Base-by-base conservation (phyloP, 1,284 basidiomycete species). In the Apiotrichum gamsii region DNA sequence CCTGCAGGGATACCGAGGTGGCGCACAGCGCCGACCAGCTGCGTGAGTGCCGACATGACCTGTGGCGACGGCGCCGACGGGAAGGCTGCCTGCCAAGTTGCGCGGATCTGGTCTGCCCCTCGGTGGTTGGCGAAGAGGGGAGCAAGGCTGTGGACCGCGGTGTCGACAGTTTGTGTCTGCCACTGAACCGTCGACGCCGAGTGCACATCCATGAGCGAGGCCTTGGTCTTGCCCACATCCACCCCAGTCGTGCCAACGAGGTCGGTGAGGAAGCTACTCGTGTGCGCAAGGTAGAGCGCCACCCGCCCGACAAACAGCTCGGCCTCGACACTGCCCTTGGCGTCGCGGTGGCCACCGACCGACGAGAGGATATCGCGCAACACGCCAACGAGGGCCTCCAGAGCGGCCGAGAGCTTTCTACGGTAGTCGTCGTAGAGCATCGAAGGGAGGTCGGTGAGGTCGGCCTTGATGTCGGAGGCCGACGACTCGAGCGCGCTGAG, bases 221-320 rank as follows among this genome's bases (percentile, higher is more conserved):
- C 30, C 19, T 47, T 48, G 9, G 54, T 39, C 62, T 52, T 30
- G 60, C 61, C 44, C 8, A 55, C 34, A 35, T 56, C 45, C 5
- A 58, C 39, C 8, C 42, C 43, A 1, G 49, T 51, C 16, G 38
- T 49, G 11, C 57, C 59, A 8, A 42, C 39, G 3, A 72, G 50
- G 32, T 66, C 58, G 1, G 30, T 19, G 28, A 70, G 49, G 49
- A 70, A 68, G 1, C 43, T 32, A 18, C 58, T 61, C 19, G 50
- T 48, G 19, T 57, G 58, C 9, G 51, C 57, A 8, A 73, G 47
- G 44, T 64, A 70, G 20, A 69, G 40, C 8, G 70, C 66, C 1
- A 72, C 57, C 16, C 70, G 53, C 2, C 70, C 70, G 13, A 71
- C 51, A 32, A 71, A 66, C 33, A 72, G 44, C 41, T 70, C 66